Evolutionary conservation across 1,139 yeast genomes (phyloP).

Genomic region (Zygoascus hellenicus): DNA sequence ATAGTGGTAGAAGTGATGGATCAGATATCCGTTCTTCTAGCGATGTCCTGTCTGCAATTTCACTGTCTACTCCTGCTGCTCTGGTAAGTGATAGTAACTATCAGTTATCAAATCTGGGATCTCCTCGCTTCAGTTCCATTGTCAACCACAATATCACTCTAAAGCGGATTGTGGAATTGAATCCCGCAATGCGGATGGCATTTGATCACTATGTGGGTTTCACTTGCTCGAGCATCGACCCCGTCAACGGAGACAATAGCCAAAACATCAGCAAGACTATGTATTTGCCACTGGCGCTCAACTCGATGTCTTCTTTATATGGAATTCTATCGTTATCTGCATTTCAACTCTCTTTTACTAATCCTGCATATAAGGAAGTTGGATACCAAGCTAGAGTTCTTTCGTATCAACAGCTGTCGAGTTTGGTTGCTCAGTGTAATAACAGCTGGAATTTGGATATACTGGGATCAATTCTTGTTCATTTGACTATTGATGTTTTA

Average conservation of each 20-base stretch:
- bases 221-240: constrained; percentile 11
- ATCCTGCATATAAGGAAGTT: constrained; percentile 1
- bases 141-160: too few species aligned
- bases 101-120: too few species aligned
- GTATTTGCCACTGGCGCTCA: constrained; percentile 10
- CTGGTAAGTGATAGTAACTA: too few species aligned
- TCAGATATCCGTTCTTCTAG: background rate
- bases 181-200: constrained; percentile 1
- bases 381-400: constrained; percentile 7
- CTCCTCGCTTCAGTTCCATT: too few species aligned
- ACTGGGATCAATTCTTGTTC: constrained; percentile 10
- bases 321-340: constrained; percentile 11
- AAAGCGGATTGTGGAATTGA: too few species aligned
- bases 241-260: constrained; percentile 3
- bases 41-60: too few species aligned
- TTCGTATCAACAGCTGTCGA: constrained; percentile 5
- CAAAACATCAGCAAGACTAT: constrained; percentile 5
- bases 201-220: constrained; percentile 10
- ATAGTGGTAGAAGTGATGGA: background rate
- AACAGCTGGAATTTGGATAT: constrained; percentile 9
- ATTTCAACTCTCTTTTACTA: constrained; percentile 5
- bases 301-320: constrained; percentile 7
- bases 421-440: background rate
- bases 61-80: too few species aligned
- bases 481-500: constrained; percentile 9